A percentile compares a stretch with the other conserved stretches of the same genome.
These are phyloP conservation scores for Salix caprea DNA, from an alignment of 345 rosid genomes.

Conservation along the genomic window DNA sequence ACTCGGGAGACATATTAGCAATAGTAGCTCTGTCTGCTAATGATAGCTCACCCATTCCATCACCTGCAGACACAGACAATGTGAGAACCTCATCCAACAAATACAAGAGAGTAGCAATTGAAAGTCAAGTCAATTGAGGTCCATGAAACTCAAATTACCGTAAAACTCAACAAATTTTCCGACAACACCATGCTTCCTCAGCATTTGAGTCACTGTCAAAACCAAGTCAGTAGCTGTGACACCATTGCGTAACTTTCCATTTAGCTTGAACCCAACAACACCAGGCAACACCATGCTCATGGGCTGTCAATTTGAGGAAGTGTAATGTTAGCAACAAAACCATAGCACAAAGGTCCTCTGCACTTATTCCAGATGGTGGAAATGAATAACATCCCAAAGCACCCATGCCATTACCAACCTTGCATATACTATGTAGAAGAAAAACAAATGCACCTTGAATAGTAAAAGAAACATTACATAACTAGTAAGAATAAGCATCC, in stretches of 20 bases:
- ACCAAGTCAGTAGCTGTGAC: constrained; percentile 99
- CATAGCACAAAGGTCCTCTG: not conserved
- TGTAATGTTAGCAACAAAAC: not conserved
- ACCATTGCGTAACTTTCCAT: constrained; percentile 77
- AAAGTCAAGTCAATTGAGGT: constrained; percentile 5
- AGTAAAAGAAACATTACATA: too few species aligned
- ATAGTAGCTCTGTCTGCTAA: constrained; percentile 98
- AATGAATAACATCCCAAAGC: not conserved
- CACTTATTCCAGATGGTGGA: not conserved
- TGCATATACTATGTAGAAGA: too few species aligned
- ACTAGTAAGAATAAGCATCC: too few species aligned
- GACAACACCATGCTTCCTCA: constrained; percentile 99
- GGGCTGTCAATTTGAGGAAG: constrained; percentile 49
- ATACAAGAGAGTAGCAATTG: not conserved
- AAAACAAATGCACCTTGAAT: too few species aligned
- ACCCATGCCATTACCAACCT: too few species aligned
- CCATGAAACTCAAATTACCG: constrained; percentile 45
- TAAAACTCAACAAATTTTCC: constrained; percentile 98
- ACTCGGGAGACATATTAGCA: constrained; percentile 99
- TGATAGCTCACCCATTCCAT: constrained; percentile 86
- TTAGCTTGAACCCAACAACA: constrained; percentile 93
- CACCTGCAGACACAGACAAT: constrained; percentile 46
- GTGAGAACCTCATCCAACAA: constrained; percentile 4
- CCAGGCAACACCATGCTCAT: constrained; percentile 99
- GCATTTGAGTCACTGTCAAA: constrained; percentile 91